Evolutionary conservation across 1,139 yeast genomes (phyloP).

Genomic region (Debaryomyces sp.): DNA sequence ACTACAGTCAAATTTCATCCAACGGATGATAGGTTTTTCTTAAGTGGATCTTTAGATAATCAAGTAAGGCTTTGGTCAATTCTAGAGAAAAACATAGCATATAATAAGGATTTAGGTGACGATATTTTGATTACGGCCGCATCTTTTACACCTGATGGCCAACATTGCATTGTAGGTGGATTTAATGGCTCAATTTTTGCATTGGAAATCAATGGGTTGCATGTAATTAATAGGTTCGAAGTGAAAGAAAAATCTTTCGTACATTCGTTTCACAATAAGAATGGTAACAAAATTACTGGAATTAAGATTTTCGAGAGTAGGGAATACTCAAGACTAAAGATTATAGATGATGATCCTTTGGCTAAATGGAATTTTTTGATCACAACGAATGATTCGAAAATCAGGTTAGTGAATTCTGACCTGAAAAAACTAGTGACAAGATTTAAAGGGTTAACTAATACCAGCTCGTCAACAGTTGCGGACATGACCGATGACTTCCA

Average conservation of each 20-base stretch:
- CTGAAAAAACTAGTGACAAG: slow-evolving; percentile 62
- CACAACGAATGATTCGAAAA: slow-evolving; percentile 80
- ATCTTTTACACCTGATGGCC: slow-evolving; percentile 71
- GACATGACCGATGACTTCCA: slow-evolving; percentile 57
- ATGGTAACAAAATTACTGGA: slow-evolving; percentile 46
- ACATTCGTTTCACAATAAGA: slow-evolving; percentile 29
- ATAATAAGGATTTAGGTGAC: slow-evolving; percentile 42
- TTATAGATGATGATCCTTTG: slow-evolving; percentile 17
- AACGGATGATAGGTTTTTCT: slow-evolving; percentile 81
- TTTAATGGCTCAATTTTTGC: slow-evolving; percentile 72
- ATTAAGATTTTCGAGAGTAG: slow-evolving; percentile 34
- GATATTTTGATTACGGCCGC: slow-evolving; percentile 72
- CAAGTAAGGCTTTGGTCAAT: slow-evolving; percentile 83
- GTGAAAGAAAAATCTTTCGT: slow-evolving; percentile 34
- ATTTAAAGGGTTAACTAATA: slow-evolving; percentile 74
- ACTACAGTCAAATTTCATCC: slow-evolving; percentile 85
- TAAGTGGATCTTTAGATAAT: slow-evolving; percentile 83
- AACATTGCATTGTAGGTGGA: slow-evolving; percentile 72
- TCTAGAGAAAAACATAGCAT: slow-evolving; percentile 54
- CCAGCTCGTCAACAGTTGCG: slow-evolving; percentile 73
- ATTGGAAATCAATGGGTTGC: slow-evolving; percentile 68
- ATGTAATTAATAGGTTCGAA: slow-evolving; percentile 56
- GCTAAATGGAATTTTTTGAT: slow-evolving; percentile 47
- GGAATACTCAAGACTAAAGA: slow-evolving; percentile 13
- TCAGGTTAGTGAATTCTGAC: slow-evolving; percentile 65